Evolutionary conservation across 805 yeast species (phyloP).

Genomic region (Saccharomycopsis oosterbeekiorum): DNA sequence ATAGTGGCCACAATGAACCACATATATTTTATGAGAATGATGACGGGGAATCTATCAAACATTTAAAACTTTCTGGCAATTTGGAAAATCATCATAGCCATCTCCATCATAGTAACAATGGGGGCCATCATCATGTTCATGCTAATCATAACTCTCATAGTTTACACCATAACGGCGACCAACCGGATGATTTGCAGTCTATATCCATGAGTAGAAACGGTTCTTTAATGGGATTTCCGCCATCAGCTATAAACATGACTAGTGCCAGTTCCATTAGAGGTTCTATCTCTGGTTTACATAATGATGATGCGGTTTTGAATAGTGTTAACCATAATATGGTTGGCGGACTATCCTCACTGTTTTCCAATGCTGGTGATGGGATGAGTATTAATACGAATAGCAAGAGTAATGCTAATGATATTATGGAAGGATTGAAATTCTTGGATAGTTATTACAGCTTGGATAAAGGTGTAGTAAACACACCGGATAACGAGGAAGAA

Average conservation of each 20-base stretch:
- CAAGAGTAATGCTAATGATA: neutral
- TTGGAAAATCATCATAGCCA: neutral
- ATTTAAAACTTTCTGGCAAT: neutral
- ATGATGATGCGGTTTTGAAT: neutral
- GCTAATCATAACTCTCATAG: neutral
- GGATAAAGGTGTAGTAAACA: neutral
- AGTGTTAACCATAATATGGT: neutral
- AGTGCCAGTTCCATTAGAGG: neutral
- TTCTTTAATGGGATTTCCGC: neutral
- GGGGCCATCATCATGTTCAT: neutral
- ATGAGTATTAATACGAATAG: neutral
- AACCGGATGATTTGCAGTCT: neutral
- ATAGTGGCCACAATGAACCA: neutral
- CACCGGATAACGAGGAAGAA: neutral
- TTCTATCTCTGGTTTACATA: neutral
- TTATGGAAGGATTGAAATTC: neutral
- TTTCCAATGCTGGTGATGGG: neutral
- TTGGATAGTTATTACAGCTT: neutral
- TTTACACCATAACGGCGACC: neutral
- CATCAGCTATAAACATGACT: neutral
- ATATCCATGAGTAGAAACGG: neutral
- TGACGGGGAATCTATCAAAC: neutral
- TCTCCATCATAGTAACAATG: neutral
- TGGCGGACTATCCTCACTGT: neutral
- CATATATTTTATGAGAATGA: constrained; percentile 3